Evolutionary conservation across 1,284 basidiomycete genomes (phyloP).

Genomic region (Erythrobasidium hasegawianum): DNA sequence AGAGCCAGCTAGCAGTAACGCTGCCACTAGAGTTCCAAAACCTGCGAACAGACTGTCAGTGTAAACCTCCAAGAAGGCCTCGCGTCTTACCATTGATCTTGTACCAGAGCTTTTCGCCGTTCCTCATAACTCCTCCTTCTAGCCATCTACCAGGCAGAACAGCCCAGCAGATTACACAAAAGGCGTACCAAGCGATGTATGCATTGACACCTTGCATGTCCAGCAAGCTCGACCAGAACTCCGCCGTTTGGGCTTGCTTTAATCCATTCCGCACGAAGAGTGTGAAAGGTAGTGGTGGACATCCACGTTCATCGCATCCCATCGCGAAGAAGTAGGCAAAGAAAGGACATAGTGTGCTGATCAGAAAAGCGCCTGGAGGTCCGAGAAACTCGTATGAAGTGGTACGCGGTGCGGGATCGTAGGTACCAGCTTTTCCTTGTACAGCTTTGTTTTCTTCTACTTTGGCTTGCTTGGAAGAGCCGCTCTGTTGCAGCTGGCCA

Average conservation of each 20-base stretch:
- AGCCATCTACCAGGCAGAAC: slow-evolving; percentile 82
- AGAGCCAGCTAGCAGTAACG: slow-evolving; percentile 66
- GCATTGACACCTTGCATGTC: slow-evolving; percentile 70
- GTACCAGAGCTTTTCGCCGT: slow-evolving; percentile 71
- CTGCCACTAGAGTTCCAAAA: slow-evolving; percentile 76
- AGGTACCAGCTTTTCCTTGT: slow-evolving; percentile 16
- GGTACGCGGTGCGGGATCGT: slow-evolving; percentile 38
- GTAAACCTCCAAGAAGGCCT: neutral
- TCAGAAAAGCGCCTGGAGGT: slow-evolving; percentile 49
- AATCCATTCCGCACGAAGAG: slow-evolving; percentile 34
- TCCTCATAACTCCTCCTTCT: slow-evolving; percentile 71
- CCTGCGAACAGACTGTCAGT: slow-evolving; percentile 55
- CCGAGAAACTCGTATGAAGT: slow-evolving; percentile 46
- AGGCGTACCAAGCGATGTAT: slow-evolving; percentile 88
- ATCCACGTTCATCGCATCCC: slow-evolving; percentile 39
- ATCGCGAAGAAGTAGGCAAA: slow-evolving; percentile 49
- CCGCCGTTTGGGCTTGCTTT: slow-evolving; percentile 51
- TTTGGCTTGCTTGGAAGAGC: slow-evolving; percentile 12
- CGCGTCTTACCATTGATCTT: slow-evolving; percentile 83
- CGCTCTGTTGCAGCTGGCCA: neutral
- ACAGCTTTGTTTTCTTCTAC: slow-evolving; percentile 1
- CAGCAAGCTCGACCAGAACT: slow-evolving; percentile 71
- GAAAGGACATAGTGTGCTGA: slow-evolving; percentile 50
- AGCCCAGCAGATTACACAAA: slow-evolving; percentile 75
- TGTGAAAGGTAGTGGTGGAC: slow-evolving; percentile 41